Percentiles rank a stretch among this genome's conserved stretches.
Evolutionary conservation across 1,139 yeast species (phyloP).

Genomic region (Protomyces gravidus): DNA sequence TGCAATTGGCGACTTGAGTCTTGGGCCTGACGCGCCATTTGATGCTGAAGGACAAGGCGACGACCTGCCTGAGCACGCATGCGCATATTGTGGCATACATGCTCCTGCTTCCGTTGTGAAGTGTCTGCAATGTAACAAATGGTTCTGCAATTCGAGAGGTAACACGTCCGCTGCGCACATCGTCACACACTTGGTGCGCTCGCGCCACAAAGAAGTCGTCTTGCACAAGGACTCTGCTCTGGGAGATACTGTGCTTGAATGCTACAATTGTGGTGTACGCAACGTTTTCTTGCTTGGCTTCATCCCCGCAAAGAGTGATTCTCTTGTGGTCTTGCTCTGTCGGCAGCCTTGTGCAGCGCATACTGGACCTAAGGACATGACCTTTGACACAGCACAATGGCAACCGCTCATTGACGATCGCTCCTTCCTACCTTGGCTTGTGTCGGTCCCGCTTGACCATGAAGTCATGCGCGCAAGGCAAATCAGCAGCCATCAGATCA

Average conservation of each 20-base stretch:
- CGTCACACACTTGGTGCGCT: conserved; percentile 74
- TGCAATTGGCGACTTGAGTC: not conserved
- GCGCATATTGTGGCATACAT: conserved; percentile 68
- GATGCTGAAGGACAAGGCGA: conserved; percentile 4
- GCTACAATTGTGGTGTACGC: conserved; percentile 82
- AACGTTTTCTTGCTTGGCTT: conserved; percentile 81
- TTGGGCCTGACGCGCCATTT: not conserved
- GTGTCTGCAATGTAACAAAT: conserved; percentile 71
- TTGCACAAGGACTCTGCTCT: conserved; percentile 76
- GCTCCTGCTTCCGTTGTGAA: conserved; percentile 63
- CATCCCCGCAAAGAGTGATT: conserved; percentile 75
- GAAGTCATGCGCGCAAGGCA: conserved; percentile 54
- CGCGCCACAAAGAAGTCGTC: conserved; percentile 69
- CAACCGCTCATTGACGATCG: conserved; percentile 78
- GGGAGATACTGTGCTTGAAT: conserved; percentile 80
- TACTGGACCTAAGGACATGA: conserved; percentile 42
- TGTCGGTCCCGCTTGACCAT: conserved; percentile 62
- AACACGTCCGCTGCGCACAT: conserved; percentile 70
- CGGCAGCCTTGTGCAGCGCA: conserved; percentile 84
- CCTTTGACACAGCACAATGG: conserved; percentile 91
- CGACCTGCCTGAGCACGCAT: conserved; percentile 40
- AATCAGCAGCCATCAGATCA: conserved; percentile 62
- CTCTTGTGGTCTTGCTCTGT: conserved; percentile 81
- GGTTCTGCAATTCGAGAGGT: conserved; percentile 86
- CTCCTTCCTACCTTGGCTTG: conserved; percentile 76